These are phyloP conservation scores for Candida insectorum DNA, from an alignment of 805 yeast species.

Conservation along the genomic window DNA sequence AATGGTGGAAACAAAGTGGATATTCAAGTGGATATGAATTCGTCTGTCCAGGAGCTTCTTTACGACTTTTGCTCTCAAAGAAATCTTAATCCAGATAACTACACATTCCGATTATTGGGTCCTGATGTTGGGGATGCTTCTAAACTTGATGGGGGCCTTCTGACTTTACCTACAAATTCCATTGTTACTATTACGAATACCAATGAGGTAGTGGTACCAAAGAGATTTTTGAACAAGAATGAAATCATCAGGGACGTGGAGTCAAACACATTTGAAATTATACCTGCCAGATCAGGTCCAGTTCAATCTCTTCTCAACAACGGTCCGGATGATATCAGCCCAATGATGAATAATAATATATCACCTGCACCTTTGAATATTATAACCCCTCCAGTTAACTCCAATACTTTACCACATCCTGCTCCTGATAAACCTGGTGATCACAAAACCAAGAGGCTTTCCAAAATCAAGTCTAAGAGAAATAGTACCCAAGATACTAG, in stretches of 20 bases:
- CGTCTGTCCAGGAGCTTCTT: constrained; percentile 22
- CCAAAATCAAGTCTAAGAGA: constrained; percentile 1
- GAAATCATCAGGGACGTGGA: constrained; percentile 10
- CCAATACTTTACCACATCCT: not conserved
- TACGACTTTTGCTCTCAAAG: constrained; percentile 25
- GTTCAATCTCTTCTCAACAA: constrained; percentile 4
- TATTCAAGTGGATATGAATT: constrained; percentile 6
- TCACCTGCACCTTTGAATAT: constrained; percentile 7
- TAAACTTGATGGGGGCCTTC: not conserved
- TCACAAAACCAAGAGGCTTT: not conserved
- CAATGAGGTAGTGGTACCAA: not conserved
- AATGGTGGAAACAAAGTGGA: constrained; percentile 4
- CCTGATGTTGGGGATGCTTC: constrained; percentile 3
- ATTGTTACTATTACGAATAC: not conserved
- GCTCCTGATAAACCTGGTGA: too few species aligned
- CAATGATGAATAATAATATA: constrained; percentile 8
- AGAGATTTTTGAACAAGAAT: constrained; percentile 4
- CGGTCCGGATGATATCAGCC: constrained; percentile 3
- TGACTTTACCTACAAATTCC: constrained; percentile 3
- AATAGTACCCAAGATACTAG: not conserved
- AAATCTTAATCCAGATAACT: constrained; percentile 24
- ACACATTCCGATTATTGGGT: constrained; percentile 19
- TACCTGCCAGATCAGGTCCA: constrained; percentile 6
- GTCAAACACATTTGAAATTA: constrained; percentile 6
- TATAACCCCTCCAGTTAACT: constrained; percentile 7